Conservation (phyloP, 2,329 filamentous ascomycete genomes). For the Pseudogymnoascus sp. region DNA sequence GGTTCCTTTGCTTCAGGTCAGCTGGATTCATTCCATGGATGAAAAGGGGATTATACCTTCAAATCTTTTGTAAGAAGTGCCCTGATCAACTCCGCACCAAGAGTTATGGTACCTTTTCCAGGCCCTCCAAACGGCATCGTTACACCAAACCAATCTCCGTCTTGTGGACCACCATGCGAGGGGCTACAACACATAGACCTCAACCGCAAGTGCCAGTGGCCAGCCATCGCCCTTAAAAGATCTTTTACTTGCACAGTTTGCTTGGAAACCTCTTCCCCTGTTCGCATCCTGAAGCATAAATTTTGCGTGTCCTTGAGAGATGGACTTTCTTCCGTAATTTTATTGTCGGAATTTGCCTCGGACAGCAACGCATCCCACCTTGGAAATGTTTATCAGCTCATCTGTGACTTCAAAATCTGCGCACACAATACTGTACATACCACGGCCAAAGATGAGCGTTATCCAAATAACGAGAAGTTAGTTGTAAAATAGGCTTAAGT, state of each 20-base stretch:
- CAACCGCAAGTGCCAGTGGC: not conserved
- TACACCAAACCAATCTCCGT: not conserved
- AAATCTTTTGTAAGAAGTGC: not conserved
- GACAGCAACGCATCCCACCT: not conserved
- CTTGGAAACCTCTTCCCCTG: not conserved
- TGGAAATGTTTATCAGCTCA: not conserved
- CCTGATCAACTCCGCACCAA: not conserved
- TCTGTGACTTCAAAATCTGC: not conserved
- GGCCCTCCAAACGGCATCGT: not conserved
- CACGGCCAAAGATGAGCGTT: not conserved
- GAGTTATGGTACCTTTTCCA: not conserved
- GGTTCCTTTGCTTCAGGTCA: not conserved
- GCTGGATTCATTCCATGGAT: not conserved
- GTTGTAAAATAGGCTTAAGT: not conserved
- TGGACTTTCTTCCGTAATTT: not conserved
- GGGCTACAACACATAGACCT: not conserved
- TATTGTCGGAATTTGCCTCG: not conserved
- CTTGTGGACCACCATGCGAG: not conserved
- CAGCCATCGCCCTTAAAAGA: not conserved
- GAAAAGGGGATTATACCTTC: not conserved
- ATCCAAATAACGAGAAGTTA: not conserved
- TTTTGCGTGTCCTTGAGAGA: not conserved
- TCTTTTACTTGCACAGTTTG: not conserved
- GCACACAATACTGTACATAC: not conserved
- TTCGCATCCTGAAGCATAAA: not conserved